A percentile compares a stretch with the other conserved stretches of the same genome.
Conservation (phyloP, 345 rosid species). For the Salix koriyanagi region DNA sequence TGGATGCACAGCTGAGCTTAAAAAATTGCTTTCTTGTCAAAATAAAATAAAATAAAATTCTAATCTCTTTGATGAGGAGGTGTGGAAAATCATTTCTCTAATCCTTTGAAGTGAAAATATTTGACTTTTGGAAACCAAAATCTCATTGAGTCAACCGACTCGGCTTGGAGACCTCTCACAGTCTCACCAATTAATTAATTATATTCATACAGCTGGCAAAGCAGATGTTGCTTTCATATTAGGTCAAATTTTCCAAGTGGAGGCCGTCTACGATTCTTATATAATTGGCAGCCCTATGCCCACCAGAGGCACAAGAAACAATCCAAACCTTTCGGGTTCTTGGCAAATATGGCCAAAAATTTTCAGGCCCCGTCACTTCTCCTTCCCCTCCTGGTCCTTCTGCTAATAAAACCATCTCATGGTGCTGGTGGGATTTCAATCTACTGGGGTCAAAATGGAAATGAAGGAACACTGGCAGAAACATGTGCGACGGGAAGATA, state of each 20-base stretch:
- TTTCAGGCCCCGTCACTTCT: conserved; percentile 1
- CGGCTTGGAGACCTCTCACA: background rate
- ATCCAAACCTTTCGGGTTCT: background rate
- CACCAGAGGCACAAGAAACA: background rate
- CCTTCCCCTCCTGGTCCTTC: conserved; percentile 7
- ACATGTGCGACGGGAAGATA: conserved; percentile 28
- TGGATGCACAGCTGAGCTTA: no score
- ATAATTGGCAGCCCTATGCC: background rate
- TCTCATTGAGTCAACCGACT: background rate
- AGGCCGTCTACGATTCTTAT: background rate
- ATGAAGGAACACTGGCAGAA: conserved; percentile 29
- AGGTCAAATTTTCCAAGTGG: background rate
- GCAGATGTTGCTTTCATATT: background rate
- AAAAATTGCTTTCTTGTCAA: no score
- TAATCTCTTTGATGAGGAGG: no score
- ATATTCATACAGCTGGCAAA: background rate
- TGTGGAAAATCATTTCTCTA: no score
- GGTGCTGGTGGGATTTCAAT: conserved; percentile 26
- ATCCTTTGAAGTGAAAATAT: background rate
- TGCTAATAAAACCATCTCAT: background rate
- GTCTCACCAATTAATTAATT: background rate
- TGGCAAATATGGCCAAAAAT: conserved; percentile 11
- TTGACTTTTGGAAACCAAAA: background rate
- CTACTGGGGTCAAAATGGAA: conserved; percentile 37
- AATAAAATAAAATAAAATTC: no score